These are phyloP conservation scores for Orbilia ellipsospora DNA, from an alignment of 2,329 filamentous ascomycete species.

Conservation along the genomic window DNA sequence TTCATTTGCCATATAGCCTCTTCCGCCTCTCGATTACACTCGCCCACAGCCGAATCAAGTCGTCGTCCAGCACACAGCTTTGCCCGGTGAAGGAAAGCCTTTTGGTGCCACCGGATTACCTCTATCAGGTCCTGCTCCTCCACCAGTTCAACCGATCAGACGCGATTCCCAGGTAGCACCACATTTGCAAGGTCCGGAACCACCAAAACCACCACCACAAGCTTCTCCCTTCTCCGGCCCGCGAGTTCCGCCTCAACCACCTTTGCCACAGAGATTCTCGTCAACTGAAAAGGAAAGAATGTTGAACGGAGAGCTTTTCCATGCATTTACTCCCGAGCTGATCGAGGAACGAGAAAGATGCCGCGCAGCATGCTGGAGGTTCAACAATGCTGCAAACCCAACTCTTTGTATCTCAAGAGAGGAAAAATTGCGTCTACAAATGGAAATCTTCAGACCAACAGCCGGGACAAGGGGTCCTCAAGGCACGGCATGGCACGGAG, in stretches of 20 bases:
- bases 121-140: constrained; percentile 58
- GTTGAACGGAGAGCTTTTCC: constrained; percentile 81
- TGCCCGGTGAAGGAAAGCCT: constrained; percentile 41
- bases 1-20: constrained; percentile 19
- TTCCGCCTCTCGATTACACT: constrained; percentile 44
- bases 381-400: constrained; percentile 82
- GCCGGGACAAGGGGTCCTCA: constrained; percentile 52
- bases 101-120: constrained; percentile 44
- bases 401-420: constrained; percentile 75
- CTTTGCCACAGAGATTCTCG: constrained; percentile 63
- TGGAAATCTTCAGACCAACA: constrained; percentile 68
- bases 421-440: constrained; percentile 76
- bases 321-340: constrained; percentile 80
- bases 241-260: constrained; percentile 67
- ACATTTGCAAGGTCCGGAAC: constrained; percentile 60
- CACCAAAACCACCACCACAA: constrained; percentile 63
- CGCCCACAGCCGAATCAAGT: constrained; percentile 30
- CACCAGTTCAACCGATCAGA: constrained; percentile 54
- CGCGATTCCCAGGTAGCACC: constrained; percentile 33
- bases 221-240: constrained; percentile 71
- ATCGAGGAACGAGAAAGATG: constrained; percentile 86
- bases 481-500: constrained; percentile 43
- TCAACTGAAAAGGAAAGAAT: constrained; percentile 85
- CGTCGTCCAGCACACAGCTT: constrained; percentile 33
- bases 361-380: constrained; percentile 81